Percentiles rank a stretch among this genome's conserved stretches.
Conservation (phyloP, 2,329 filamentous ascomycete genomes). For the Aureobasidium sp. region DNA sequence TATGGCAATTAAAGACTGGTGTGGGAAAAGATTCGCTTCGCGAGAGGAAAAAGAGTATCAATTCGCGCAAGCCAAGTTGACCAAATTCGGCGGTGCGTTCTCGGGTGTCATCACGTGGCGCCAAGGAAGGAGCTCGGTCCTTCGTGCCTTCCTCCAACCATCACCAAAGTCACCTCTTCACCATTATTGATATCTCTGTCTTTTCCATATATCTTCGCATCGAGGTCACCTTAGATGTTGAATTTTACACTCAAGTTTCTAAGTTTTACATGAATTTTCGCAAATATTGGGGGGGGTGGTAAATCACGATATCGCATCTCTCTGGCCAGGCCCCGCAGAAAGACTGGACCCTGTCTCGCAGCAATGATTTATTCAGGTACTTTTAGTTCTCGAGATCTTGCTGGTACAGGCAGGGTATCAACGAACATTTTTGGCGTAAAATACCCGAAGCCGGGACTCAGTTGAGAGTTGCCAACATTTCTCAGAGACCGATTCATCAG, state of each 20-base stretch:
- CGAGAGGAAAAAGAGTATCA: not conserved
- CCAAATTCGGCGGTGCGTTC: not conserved
- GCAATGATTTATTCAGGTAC: not conserved
- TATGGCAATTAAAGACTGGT: slow-evolving; percentile 1
- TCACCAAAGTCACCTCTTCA: not conserved
- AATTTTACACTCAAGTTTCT: too few species aligned
- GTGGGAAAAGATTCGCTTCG: not conserved
- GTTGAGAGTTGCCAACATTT: too few species aligned
- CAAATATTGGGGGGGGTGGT: not conserved
- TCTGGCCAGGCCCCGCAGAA: not conserved
- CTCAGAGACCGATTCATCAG: not conserved
- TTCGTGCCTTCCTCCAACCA: not conserved
- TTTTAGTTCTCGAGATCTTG: not conserved
- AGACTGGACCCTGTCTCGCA: not conserved
- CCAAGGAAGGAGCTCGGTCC: not conserved
- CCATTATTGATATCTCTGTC: not conserved
- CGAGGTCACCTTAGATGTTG: too few species aligned
- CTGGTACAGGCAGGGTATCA: not conserved
- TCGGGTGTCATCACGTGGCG: not conserved
- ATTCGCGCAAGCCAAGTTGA: not conserved
- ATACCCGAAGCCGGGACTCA: not conserved
- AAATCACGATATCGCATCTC: not conserved
- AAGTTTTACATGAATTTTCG: not conserved
- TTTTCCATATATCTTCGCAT: not conserved
- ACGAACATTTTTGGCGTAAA: not conserved